Percentiles rank a stretch among this genome's conserved stretches.
phyloP scores from a whole-genome alignment of 129 eudicot genomes.

The Artemisia argyi region DNA sequence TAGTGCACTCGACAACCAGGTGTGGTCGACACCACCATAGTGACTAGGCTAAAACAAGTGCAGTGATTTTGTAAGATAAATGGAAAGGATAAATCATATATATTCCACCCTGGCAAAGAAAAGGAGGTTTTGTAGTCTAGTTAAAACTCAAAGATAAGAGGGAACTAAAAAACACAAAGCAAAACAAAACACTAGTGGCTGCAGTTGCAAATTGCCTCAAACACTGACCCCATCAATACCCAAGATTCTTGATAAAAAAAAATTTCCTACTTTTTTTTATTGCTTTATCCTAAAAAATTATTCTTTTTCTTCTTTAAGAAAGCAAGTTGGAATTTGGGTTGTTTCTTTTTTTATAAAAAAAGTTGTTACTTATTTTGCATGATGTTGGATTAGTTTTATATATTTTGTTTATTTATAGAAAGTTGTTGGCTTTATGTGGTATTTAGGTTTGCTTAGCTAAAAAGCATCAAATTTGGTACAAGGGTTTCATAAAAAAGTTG shows the following conservation, averaged over 20 bases:
- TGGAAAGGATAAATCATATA: not conserved
- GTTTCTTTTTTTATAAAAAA: no score
- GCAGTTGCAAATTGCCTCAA: constrained; percentile 35
- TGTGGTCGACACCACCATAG: no score
- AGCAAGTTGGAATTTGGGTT: constrained; percentile 4
- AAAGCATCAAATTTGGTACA: constrained; percentile 1
- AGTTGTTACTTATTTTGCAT: not conserved
- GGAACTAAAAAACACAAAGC: constrained; percentile 7
- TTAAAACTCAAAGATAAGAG: constrained; percentile 32
- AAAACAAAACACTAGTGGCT: constrained; percentile 19
- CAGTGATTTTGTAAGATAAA: not conserved
- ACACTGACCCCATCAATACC: constrained; percentile 19
- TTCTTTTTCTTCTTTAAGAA: constrained; percentile 31
- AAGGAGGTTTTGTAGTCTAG: constrained; percentile 33
- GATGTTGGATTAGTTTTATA: constrained; percentile 1
- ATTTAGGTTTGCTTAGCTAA: not conserved
- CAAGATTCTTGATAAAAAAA: constrained; percentile 19
- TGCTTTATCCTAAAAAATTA: constrained; percentile 19
- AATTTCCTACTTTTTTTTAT: constrained; percentile 28
- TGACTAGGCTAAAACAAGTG: not conserved
- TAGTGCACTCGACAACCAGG: no score
- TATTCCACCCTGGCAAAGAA: constrained; percentile 41
- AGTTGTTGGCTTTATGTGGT: not conserved
- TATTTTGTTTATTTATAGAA: not conserved
- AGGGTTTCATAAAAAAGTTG: constrained; percentile 7